phyloP scores from a whole-genome alignment of 169 alveolate species.

The Plasmodium malariae region DNA sequence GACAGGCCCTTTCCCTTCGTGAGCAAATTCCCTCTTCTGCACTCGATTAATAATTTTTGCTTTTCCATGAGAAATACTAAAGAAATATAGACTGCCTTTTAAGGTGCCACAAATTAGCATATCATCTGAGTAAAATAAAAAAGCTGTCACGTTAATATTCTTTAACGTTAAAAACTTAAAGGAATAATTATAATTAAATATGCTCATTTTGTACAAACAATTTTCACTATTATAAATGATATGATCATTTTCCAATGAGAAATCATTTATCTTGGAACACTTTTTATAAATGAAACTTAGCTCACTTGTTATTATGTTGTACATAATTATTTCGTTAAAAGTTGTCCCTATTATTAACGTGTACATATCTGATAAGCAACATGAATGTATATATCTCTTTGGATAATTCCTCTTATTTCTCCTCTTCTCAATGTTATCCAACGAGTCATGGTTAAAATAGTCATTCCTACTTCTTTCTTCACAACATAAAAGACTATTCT shows the following conservation, averaged over 20 bases:
- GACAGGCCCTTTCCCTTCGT: background rate
- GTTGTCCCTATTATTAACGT: constrained; percentile 40
- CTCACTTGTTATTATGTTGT: constrained; percentile 29
- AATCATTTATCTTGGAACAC: constrained; percentile 23
- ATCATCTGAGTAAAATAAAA: constrained; percentile 38
- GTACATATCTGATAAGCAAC: constrained; percentile 24
- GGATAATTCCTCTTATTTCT: background rate
- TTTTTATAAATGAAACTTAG: background rate
- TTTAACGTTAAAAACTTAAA: constrained; percentile 20
- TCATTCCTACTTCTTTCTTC: background rate
- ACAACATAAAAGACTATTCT: background rate
- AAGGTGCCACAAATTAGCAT: constrained; percentile 43
- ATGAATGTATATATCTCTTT: constrained; percentile 13
- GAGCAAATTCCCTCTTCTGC: background rate
- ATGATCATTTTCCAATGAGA: constrained; percentile 10
- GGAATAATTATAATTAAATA: constrained; percentile 19
- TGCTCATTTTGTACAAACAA: constrained; percentile 34
- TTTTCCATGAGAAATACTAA: constrained; percentile 11
- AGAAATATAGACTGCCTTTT: constrained; percentile 36
- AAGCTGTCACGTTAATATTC: constrained; percentile 12
- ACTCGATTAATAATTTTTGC: constrained; percentile 37
- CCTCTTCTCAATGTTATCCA: background rate
- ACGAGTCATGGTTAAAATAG: background rate
- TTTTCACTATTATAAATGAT: constrained; percentile 34
- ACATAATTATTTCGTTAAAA: constrained; percentile 13